These are phyloP conservation scores for Phytophthora melonis DNA, from an alignment of 352 stramenopile species.

Conservation along the genomic window DNA sequence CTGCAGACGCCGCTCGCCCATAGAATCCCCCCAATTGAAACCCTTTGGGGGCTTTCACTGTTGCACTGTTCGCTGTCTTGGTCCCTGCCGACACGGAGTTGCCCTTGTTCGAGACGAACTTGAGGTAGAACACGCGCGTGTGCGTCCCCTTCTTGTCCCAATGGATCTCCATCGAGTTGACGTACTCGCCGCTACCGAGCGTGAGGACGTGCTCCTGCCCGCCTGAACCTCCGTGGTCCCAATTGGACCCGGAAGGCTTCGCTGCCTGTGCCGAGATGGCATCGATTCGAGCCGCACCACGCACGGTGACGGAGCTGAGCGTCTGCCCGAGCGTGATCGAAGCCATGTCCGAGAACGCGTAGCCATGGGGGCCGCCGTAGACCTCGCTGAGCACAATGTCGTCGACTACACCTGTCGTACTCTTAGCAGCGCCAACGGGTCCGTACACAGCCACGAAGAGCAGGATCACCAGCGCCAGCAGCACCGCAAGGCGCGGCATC, in stretches of 20 bases:
- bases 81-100: constrained; percentile 22
- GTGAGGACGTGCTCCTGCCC: constrained; percentile 12
- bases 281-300: constrained; percentile 20
- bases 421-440: not conserved
- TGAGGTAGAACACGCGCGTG: constrained; percentile 29
- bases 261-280: constrained; percentile 16
- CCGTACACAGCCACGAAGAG: not conserved
- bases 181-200: constrained; percentile 25
- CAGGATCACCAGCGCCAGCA: constrained; percentile 6
- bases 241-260: constrained; percentile 8
- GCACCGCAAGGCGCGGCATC: constrained; percentile 17
- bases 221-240: constrained; percentile 26
- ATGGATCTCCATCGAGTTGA: constrained; percentile 38
- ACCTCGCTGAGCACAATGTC: constrained; percentile 30
- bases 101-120: constrained; percentile 24
- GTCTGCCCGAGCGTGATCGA: constrained; percentile 26
- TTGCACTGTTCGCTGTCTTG: constrained; percentile 19
- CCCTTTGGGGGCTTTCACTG: constrained; percentile 18
- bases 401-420: constrained; percentile 1
- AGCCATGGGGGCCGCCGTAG: constrained; percentile 18
- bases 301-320: constrained; percentile 28
- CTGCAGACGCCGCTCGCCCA: constrained; percentile 23
- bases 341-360: constrained; percentile 36
- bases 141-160: constrained; percentile 19
- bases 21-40: constrained; percentile 41